phyloP scores from a whole-genome alignment of 1,284 basidiomycete species.

The Cutaneotrichosporon sp. region DNA sequence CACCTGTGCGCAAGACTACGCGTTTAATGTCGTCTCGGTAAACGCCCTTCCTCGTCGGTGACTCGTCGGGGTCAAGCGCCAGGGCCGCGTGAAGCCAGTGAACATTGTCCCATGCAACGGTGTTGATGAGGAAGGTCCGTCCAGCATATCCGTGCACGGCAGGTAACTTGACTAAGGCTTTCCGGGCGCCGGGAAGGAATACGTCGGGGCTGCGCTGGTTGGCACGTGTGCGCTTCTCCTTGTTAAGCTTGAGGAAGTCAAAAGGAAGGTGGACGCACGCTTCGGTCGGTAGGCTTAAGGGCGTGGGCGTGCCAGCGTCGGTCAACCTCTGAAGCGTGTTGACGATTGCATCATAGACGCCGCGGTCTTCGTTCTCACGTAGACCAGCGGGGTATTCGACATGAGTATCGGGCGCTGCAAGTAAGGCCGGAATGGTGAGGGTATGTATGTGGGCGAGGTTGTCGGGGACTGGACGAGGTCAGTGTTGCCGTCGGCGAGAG shows the following conservation, averaged over 20 bases:
- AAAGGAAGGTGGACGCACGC: slow-evolving; percentile 12
- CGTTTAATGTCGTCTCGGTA: slow-evolving; percentile 30
- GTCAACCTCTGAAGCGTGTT: not conserved
- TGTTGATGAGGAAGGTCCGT: slow-evolving; percentile 27
- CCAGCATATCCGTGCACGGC: slow-evolving; percentile 10
- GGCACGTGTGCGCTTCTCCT: not conserved
- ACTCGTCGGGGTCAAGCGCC: slow-evolving; percentile 33
- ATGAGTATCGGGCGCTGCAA: slow-evolving; percentile 19
- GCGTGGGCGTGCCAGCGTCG: slow-evolving; percentile 12
- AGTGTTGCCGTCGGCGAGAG: not conserved
- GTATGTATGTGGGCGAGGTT: slow-evolving; percentile 40
- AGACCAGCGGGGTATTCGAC: slow-evolving; percentile 13
- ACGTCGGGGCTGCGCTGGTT: slow-evolving; percentile 9
- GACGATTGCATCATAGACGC: slow-evolving; percentile 10
- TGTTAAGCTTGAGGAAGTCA: not conserved
- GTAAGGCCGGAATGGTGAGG: slow-evolving; percentile 31
- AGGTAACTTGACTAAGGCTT: slow-evolving; percentile 15
- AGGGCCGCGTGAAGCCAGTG: slow-evolving; percentile 43
- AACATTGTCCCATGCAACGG: slow-evolving; percentile 35
- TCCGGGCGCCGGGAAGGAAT: slow-evolving; percentile 14
- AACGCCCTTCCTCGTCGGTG: slow-evolving; percentile 20
- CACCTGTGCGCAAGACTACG: slow-evolving; percentile 31
- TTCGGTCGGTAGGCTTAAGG: slow-evolving; percentile 9
- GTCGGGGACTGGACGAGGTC: not conserved
- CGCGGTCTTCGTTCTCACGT: slow-evolving; percentile 12